These are phyloP conservation scores for Isoetes engelmannii DNA, from an alignment of 83 land plant species.

Conservation along the genomic window DNA sequence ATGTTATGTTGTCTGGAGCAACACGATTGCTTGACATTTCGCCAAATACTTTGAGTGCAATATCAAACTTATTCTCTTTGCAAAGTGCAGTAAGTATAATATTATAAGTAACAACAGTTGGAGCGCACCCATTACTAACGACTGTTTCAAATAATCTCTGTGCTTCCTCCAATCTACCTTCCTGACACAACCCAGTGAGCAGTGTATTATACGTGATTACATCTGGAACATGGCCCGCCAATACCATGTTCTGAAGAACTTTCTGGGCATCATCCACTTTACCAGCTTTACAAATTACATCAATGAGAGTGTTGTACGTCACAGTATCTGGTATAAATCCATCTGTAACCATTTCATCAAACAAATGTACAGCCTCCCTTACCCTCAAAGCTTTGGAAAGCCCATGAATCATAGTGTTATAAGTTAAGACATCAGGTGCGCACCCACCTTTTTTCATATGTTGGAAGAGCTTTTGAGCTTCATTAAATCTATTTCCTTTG, in stretches of 20 bases:
- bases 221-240: conserved; percentile 37
- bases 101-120: conserved; percentile 59
- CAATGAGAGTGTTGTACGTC: conserved; percentile 50
- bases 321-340: conserved; percentile 41
- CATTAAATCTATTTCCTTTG: conserved; percentile 34
- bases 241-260: conserved; percentile 35
- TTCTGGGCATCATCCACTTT: conserved; percentile 42
- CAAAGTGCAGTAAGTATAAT: conserved; percentile 50
- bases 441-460: conserved; percentile 50
- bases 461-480: conserved; percentile 38
- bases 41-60: conserved; percentile 34
- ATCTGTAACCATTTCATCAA: conserved; percentile 26
- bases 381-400: conserved; percentile 41
- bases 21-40: conserved; percentile 35
- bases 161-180: conserved; percentile 37
- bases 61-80: conserved; percentile 26
- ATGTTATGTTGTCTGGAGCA: conserved; percentile 47
- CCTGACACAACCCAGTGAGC: conserved; percentile 49
- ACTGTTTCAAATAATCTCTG: conserved; percentile 38
- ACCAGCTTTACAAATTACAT: conserved; percentile 48
- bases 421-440: conserved; percentile 44
- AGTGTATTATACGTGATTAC: conserved; percentile 56
- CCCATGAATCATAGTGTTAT: conserved; percentile 47
- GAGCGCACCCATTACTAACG: conserved; percentile 31
- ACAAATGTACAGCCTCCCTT: conserved; percentile 39